Base-by-base conservation (phyloP, 495 filamentous ascomycete species). In the Daldinia concentrica region DNA sequence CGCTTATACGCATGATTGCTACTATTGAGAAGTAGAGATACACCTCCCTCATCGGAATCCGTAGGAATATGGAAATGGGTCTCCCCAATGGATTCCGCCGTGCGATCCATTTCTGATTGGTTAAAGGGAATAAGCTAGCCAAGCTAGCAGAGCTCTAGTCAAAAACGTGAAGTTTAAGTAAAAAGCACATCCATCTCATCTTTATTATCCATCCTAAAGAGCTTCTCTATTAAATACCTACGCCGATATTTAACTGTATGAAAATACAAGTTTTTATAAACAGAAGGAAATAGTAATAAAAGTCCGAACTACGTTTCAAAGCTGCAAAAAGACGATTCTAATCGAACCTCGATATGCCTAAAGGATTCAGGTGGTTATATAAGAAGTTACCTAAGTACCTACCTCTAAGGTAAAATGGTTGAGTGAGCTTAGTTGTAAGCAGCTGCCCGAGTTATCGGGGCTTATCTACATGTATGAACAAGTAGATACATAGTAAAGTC, bases 21-120 rank as follows among this genome's bases (percentile, higher is more conserved):
- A 48, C 24, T 24, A 22, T 5, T 24, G 22, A 6, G 43, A 48
- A 9, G 43, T 48, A 48, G 17, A 48, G 43, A 48, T 48, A 48
- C 43, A 48, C 8, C 43, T 15, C 7, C 39, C 36, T 50, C 41
- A 32, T 73, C 65, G 65, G 70, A 69, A 69, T 73, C 65, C 55
- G 70, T 65, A 74, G 72, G 71, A 71, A 64, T 30, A 52, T 27
- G 32, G 26, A 19, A 58, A 74, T 77, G 75, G 73, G 69, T 69
- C 64, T 75, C 72, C 75, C 74, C 75, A 77, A 77, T 73, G 68
- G 50, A 62, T 66, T 74, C 73, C 68, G 73, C 62, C 63, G 66
- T 72, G 75, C 75, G 76, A 69, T 77, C 62, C 19, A n/a, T 45
- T 19, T 62, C 29, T 77, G 65, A 77, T 77, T 77, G 75, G 75